Conservation (phyloP, 2,329 filamentous ascomycete genomes). For the Pseudodiploospora longispora region DNA sequence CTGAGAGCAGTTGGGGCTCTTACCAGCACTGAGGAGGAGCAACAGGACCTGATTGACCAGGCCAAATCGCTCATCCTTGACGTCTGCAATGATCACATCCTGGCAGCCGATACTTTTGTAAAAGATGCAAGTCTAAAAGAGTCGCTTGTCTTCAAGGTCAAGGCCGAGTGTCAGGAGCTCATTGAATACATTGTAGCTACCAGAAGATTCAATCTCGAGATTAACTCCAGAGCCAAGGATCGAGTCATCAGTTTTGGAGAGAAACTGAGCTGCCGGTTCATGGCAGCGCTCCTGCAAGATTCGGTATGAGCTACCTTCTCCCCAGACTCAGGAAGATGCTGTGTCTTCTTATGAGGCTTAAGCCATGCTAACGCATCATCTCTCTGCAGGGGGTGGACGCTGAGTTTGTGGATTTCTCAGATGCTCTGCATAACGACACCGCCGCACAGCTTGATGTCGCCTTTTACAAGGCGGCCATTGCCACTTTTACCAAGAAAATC, state of each 20-base stretch:
- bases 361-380: conserved; percentile 17
- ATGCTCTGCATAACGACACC: conserved; percentile 63
- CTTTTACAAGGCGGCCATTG: conserved; percentile 62
- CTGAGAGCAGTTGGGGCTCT: conserved; percentile 46
- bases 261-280: conserved; percentile 88
- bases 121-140: conserved; percentile 47
- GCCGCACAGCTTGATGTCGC: conserved; percentile 50
- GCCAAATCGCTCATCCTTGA: conserved; percentile 71
- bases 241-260: conserved; percentile 92
- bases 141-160: conserved; percentile 57
- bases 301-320: conserved; percentile 33
- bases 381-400: conserved; percentile 60
- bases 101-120: conserved; percentile 59
- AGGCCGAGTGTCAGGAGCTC: conserved; percentile 72
- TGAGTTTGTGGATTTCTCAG: conserved; percentile 83
- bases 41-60: conserved; percentile 48
- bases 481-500: conserved; percentile 55
- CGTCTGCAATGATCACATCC: conserved; percentile 74
- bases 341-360: not conserved
- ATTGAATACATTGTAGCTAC: conserved; percentile 62
- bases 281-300: conserved; percentile 77
- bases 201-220: conserved; percentile 62
- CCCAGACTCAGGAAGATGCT: not conserved
- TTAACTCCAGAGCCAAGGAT: conserved; percentile 71
- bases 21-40: conserved; percentile 43